Conservation (phyloP, 208 protist species). For the Angomonas ambiguus region DNA sequence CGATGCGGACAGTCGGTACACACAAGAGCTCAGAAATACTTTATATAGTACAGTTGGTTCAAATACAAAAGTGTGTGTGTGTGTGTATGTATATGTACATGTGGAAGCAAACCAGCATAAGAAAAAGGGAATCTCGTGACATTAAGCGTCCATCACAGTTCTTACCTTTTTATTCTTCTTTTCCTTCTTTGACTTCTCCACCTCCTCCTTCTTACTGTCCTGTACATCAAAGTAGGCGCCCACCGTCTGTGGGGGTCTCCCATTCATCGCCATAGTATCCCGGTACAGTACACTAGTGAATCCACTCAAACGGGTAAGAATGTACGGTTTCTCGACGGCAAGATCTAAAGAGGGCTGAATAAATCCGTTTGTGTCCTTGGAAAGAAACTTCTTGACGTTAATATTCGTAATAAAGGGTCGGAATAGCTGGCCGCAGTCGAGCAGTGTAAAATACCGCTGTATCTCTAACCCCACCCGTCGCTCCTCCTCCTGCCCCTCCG, state of each 20-base stretch:
- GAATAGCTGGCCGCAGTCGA: conserved; percentile 40
- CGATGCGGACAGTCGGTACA: too few relatives aligned
- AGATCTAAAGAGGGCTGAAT: conserved; percentile 60
- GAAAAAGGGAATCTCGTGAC: background rate
- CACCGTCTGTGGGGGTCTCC: conserved; percentile 23
- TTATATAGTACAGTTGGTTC: too few relatives aligned
- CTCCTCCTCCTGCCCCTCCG: conserved; percentile 15
- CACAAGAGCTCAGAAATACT: too few relatives aligned
- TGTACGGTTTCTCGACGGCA: conserved; percentile 44
- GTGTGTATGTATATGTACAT: conserved; percentile 2
- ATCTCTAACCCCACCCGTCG: conserved; percentile 10
- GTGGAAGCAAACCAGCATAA: background rate
- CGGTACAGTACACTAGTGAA: conserved; percentile 50
- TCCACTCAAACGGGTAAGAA: conserved; percentile 59
- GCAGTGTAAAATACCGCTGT: conserved; percentile 2
- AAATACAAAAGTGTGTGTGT: too few relatives aligned
- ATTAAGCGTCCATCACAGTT: background rate
- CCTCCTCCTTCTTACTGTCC: background rate
- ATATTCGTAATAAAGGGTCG: conserved; percentile 65
- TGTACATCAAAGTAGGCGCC: conserved; percentile 51
- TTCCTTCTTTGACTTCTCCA: background rate
- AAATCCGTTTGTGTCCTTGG: conserved; percentile 20
- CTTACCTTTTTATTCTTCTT: background rate
- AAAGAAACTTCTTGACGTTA: conserved; percentile 49
- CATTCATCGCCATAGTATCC: conserved; percentile 25